Percentiles rank a stretch among this genome's conserved stretches.
Evolutionary conservation across 2,329 filamentous ascomycete species (phyloP).

Genomic region (Pezicula neosporulosa): DNA sequence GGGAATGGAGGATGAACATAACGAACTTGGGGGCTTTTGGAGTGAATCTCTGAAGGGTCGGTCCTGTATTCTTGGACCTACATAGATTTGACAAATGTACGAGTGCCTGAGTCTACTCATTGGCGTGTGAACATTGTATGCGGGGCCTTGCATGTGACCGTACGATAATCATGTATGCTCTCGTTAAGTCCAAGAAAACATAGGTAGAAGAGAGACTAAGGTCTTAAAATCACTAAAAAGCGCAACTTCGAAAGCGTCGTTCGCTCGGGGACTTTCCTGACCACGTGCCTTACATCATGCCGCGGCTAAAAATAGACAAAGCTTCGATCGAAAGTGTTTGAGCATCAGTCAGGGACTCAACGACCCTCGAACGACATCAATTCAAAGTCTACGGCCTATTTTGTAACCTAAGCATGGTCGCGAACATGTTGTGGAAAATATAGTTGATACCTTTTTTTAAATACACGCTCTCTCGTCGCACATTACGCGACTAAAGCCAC

Average conservation of each 20-base stretch:
- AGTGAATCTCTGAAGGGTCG: slow-evolving; percentile 18
- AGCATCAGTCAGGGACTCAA: neutral
- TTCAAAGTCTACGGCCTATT: neutral
- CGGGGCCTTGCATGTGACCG: too few relatives aligned
- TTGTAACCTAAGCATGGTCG: neutral
- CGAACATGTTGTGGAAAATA: neutral
- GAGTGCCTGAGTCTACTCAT: neutral
- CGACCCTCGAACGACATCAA: neutral
- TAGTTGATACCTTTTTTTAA: neutral
- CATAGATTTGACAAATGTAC: slow-evolving; percentile 11
- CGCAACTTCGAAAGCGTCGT: too few relatives aligned
- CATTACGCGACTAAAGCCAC: neutral
- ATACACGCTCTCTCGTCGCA: neutral
- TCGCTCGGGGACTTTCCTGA: too few relatives aligned
- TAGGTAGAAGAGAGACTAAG: too few relatives aligned
- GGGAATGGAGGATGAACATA: slow-evolving; percentile 8
- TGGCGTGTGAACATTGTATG: neutral
- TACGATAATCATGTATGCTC: too few relatives aligned
- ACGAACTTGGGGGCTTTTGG: slow-evolving; percentile 13
- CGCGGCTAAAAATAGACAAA: neutral
- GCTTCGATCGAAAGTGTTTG: neutral
- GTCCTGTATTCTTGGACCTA: slow-evolving; percentile 9
- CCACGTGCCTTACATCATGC: too few relatives aligned
- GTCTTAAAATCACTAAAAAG: too few relatives aligned
- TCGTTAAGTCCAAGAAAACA: too few relatives aligned